Conservation (phyloP, 2,329 filamentous ascomycete species). For the Hortaea sp. region DNA sequence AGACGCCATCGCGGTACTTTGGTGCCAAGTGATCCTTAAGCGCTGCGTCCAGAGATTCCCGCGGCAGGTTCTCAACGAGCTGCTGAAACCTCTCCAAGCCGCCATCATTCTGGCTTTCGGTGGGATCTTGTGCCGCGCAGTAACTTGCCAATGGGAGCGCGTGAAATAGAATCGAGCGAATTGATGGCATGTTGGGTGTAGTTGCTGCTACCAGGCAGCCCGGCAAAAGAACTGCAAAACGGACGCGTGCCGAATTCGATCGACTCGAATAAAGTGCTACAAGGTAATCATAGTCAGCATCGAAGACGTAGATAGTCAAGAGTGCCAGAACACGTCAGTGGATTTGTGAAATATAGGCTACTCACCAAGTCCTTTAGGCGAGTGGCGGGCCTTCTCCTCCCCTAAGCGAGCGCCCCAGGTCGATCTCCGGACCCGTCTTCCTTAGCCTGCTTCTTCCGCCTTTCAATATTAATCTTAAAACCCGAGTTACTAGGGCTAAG, state of each 20-base stretch:
- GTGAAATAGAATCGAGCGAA: conserved; percentile 29
- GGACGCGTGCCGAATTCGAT: neutral
- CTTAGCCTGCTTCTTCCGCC: too few relatives aligned
- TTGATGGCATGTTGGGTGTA: conserved; percentile 27
- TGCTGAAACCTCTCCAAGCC: conserved; percentile 38
- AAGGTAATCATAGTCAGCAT: neutral
- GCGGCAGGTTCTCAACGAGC: conserved; percentile 47
- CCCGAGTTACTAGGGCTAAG: too few relatives aligned
- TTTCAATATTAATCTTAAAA: too few relatives aligned
- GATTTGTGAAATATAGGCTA: too few relatives aligned
- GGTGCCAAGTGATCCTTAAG: conserved; percentile 53
- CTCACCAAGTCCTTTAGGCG: too few relatives aligned
- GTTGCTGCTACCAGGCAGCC: conserved; percentile 5
- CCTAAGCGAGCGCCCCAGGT: too few relatives aligned
- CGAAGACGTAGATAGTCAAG: neutral
- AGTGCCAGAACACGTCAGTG: too few relatives aligned
- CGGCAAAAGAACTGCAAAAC: neutral
- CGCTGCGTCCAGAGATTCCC: conserved; percentile 53
- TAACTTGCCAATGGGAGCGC: conserved; percentile 29
- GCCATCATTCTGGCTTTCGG: conserved; percentile 15
- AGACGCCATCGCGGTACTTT: conserved; percentile 59
- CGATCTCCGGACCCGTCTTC: too few relatives aligned
- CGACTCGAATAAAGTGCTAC: neutral
- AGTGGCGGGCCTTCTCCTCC: too few relatives aligned
- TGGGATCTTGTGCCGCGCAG: conserved; percentile 11